Percentiles rank a stretch among this genome's conserved stretches.
Conservation (phyloP, 78 protist species). For the Anaeramoeba flamelloides region DNA sequence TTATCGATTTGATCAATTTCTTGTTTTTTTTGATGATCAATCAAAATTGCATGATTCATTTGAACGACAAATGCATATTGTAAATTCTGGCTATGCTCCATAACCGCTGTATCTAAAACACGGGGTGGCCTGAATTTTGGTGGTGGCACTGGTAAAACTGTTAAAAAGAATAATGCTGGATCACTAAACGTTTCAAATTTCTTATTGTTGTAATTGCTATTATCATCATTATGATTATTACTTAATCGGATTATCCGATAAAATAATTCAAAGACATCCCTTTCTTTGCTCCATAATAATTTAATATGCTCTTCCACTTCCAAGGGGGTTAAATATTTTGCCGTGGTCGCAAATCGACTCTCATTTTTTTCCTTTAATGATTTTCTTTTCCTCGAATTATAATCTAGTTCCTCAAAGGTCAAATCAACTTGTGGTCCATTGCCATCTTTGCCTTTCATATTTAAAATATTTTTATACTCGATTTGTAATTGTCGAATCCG, state of each 20-base stretch:
- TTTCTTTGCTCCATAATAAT: background rate
- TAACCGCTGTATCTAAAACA: background rate
- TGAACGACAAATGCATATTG: background rate
- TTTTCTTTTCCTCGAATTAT: too few species aligned
- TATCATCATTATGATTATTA: background rate
- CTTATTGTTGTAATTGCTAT: background rate
- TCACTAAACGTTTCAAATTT: background rate
- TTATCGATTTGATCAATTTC: background rate
- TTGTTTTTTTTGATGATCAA: background rate
- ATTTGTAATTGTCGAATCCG: too few species aligned
- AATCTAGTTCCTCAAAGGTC: too few species aligned
- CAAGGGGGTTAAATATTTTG: background rate
- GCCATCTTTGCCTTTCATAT: too few species aligned
- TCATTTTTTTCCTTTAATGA: background rate
- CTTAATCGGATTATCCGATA: background rate
- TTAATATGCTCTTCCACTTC: background rate
- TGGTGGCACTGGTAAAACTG: constrained; percentile 42
- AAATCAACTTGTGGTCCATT: too few species aligned
- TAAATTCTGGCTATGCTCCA: constrained; percentile 36
- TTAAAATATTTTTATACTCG: too few species aligned
- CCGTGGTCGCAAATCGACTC: background rate
- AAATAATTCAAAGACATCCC: background rate
- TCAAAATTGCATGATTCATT: background rate
- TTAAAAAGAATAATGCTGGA: constrained; percentile 24
- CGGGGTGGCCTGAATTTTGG: constrained; percentile 40